Percentiles rank a stretch among this genome's conserved stretches.
Evolutionary conservation across 2,329 filamentous ascomycete genomes (phyloP).

Genomic region (Colletotrichum acutatum): DNA sequence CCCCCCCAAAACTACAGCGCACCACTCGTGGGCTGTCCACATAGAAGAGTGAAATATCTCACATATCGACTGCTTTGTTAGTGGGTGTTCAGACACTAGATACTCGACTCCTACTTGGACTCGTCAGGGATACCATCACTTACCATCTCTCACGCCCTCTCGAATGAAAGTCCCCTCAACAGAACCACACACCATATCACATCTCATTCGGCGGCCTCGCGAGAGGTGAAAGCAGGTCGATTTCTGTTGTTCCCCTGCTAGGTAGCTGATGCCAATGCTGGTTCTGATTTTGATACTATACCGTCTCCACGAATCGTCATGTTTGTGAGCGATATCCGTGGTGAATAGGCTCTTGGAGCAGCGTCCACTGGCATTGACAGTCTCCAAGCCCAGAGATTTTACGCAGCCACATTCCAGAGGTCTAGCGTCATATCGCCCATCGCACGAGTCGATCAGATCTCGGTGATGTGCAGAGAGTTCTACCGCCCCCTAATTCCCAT

Average conservation of each 20-base stretch:
- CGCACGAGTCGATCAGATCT: conserved; percentile 18
- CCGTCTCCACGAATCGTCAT: background rate
- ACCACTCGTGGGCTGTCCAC: background rate
- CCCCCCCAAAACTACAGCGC: background rate
- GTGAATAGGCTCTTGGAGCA: background rate
- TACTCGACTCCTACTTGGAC: background rate
- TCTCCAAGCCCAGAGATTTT: background rate
- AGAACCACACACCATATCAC: conserved; percentile 15
- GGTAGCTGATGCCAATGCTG: background rate
- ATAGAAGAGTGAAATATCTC: conserved; percentile 13
- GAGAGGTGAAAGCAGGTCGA: background rate
- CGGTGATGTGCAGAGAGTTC: background rate
- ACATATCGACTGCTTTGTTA: conserved; percentile 20
- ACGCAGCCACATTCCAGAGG: background rate
- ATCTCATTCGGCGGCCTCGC: conserved; percentile 17
- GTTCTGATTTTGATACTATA: background rate
- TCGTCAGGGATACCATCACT: conserved; percentile 24
- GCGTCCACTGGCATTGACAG: background rate
- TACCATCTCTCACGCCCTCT: conserved; percentile 14
- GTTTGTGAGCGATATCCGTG: background rate
- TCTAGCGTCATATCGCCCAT: background rate
- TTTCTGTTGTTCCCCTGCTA: background rate
- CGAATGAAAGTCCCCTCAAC: background rate
- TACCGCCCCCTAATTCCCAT: background rate
- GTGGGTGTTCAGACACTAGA: conserved; percentile 25